These are phyloP conservation scores for Ustilago trichophora DNA, from an alignment of 1,284 basidiomycete genomes.

Conservation along the genomic window DNA sequence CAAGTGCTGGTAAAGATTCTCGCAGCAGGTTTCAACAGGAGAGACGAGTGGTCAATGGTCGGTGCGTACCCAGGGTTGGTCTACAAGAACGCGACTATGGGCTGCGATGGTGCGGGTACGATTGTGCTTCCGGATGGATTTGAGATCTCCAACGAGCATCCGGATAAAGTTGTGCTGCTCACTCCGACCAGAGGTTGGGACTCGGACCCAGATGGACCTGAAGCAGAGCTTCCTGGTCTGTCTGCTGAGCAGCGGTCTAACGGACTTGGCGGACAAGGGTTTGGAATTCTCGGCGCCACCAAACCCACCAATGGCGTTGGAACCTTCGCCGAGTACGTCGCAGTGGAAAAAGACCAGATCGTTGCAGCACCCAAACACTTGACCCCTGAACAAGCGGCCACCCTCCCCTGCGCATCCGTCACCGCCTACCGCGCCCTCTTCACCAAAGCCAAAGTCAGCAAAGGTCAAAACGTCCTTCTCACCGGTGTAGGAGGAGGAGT, in stretches of 20 bases:
- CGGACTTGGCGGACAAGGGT: constrained; percentile 52
- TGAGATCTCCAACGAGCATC: constrained; percentile 26
- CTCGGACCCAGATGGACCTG: constrained; percentile 72
- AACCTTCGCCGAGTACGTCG: constrained; percentile 80
- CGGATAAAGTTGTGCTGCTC: constrained; percentile 73
- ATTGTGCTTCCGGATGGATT: constrained; percentile 19
- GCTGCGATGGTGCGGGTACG: constrained; percentile 74
- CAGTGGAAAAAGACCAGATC: constrained; percentile 77
- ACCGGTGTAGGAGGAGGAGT: constrained; percentile 75
- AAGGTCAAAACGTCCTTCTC: constrained; percentile 79
- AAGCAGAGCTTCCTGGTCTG: constrained; percentile 50
- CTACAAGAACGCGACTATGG: constrained; percentile 72
- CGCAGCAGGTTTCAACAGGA: constrained; percentile 80
- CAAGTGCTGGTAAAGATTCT: constrained; percentile 61
- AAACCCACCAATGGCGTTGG: constrained; percentile 68
- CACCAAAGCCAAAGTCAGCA: constrained; percentile 74
- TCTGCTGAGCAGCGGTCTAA: constrained; percentile 36
- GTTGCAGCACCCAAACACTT: constrained; percentile 77
- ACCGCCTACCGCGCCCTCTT: constrained; percentile 85
- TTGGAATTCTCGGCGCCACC: constrained; percentile 59
- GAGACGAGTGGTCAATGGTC: constrained; percentile 79
- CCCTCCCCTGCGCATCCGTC: constrained; percentile 79
- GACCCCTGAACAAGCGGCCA: constrained; percentile 75
- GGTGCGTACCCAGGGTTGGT: constrained; percentile 77
- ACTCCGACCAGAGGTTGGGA: constrained; percentile 80